Evolutionary conservation across 163 green algal genomes (phyloP).

Genomic region (Volvox carteri): DNA sequence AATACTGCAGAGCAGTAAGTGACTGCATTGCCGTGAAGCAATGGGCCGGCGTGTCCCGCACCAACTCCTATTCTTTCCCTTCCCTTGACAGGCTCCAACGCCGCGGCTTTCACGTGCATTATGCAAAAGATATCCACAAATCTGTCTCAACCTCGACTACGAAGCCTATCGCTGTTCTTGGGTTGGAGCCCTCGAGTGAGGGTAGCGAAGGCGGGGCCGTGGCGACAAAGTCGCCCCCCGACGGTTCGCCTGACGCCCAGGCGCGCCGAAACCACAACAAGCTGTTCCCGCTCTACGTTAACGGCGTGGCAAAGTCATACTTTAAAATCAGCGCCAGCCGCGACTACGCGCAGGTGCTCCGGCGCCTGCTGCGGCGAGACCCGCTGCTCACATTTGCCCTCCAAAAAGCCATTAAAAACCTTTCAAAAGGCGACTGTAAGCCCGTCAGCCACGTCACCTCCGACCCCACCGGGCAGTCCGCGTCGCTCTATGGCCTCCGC

Average conservation of each 20-base stretch:
- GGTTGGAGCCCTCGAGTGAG: constrained; percentile 33
- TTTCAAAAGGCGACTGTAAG: constrained; percentile 56
- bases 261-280: constrained; percentile 59
- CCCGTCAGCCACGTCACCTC: constrained; percentile 65
- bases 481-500: constrained; percentile 64
- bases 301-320: constrained; percentile 54
- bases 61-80: neutral
- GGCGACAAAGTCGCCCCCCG: neutral
- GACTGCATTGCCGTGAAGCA: neutral
- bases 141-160: constrained; percentile 36
- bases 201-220: neutral
- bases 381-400: constrained; percentile 67
- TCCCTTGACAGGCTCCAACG: constrained; percentile 30
- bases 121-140: constrained; percentile 55
- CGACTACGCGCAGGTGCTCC: constrained; percentile 63
- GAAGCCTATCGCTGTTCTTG: constrained; percentile 52
- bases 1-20: constrained; percentile 48
- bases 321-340: constrained; percentile 56
- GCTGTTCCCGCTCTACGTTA: constrained; percentile 62
- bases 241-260: constrained; percentile 17
- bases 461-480: constrained; percentile 60
- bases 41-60: no score
- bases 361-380: constrained; percentile 63
- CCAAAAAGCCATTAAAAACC: constrained; percentile 65
- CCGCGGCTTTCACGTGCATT: constrained; percentile 42